Evolutionary conservation across 257 asterid species (phyloP), one percentile per base, ranked within the genome.

Genomic region (Scutellaria galericulata): DNA sequence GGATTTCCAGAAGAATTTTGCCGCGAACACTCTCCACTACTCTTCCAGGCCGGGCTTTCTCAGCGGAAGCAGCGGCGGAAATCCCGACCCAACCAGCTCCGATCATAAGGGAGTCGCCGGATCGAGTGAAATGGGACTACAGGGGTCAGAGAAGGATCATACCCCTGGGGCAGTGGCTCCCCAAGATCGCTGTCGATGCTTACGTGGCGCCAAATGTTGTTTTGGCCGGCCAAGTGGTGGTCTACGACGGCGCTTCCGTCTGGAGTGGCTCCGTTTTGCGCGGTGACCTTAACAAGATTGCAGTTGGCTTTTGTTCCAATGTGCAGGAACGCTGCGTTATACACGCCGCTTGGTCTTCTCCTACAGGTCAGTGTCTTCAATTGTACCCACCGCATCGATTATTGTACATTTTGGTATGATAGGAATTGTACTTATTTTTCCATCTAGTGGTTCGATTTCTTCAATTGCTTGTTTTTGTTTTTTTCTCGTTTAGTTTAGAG

Each of bases 321-420:
- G 92, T 93, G 27, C 98, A 93, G 82, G 98, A 93, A 71, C 83
- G 83, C 37, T 90, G 96, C 52, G 98, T 93, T 42, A 56, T 90
- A 48, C 97, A 88, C 75, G 97, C 98, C 77, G 97, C 98, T 41
- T 90, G 98, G 96, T 84, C 90, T 68, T 93, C 98, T 3, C 95
- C 95, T 37, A 88, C 97, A 52, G 98, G 97, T 90, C 65, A 15
- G 9, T 39, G 1, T 10, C 7, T 31, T 1, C 5, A 10, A 0
- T 20, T 6, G 31, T 18, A 12, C 2, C 8, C 11, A n/a, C 7
- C 13, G 53, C 55, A 10, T 6, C 15, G 15, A 50, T 50, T 18
- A 8, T 18, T 54, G 60, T 35, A 22, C 39, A n/a, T 13, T 55
- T 13, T 22, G 11, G 40, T 55, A 71, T 10, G 9, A 13, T 24